Base-by-base conservation (phyloP, 345 rosid genomes). In the Barbarea vulgaris region DNA sequence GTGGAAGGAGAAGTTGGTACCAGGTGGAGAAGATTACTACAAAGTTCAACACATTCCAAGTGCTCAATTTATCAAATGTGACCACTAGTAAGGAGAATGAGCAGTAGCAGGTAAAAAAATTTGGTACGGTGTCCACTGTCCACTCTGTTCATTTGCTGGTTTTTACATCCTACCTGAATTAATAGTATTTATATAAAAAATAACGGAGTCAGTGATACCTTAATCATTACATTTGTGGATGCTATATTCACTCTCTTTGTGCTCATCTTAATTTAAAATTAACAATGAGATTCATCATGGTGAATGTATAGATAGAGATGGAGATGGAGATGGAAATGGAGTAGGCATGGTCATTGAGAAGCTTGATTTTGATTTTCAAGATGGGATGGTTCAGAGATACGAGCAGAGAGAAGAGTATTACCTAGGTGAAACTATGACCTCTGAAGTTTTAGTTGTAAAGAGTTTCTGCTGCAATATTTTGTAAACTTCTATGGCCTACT, bases 351-450 rank as follows among this genome's bases (percentile, higher is more conserved):
- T 56, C 57, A 25, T 34, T 4, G 80, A 64, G 47, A 72, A 39
- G 69, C 63, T 63, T 59, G 76, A 78, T 57, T 64, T 58, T 57
- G 69, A 58, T 65, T 34, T 56, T 34, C 63, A 46, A 31, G 80
- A 77, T 4, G 72, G 48, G 59, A 77, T 61, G 71, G 18, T 70
- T 77, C 80, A 47, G 72, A 56, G 76, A 55, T 70, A 25, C 70
- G 76, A 55, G 54, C 71, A 0, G 80, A 77, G 53, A 76, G 80
- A 77, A 70, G 80, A 48, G 76, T 77, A 6, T 56, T 77, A 64
- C 80, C 76, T 55, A 64, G 76, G 80, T 77, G 58, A 70, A 21
- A 66, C 37, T 75, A 52, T 47, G 57, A 57, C 73, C 66, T 57
- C 10, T 33, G 51, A 33, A 24, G 57, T 27, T 14, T 28, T 37